These are phyloP conservation scores for Nicotiana otophora DNA, from an alignment of 257 asterid genomes.

Conservation along the genomic window DNA sequence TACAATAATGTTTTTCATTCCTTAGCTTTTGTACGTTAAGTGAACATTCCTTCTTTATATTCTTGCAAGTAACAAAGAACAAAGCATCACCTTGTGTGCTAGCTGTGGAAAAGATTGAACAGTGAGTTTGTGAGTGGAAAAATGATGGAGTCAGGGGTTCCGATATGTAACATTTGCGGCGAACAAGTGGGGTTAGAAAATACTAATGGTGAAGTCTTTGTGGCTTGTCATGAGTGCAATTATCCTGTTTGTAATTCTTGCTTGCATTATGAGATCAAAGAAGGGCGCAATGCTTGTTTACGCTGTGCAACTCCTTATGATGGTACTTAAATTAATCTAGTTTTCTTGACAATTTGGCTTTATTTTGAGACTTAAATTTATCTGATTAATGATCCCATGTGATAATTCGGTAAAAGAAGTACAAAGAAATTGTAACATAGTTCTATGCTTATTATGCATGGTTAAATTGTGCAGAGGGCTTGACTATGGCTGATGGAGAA, in stretches of 20 bases:
- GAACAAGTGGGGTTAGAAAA: conserved; percentile 46
- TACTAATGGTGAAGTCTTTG: conserved; percentile 57
- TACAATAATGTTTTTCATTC: conserved; percentile 25
- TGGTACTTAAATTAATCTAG: conserved; percentile 27
- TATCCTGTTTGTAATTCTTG: conserved; percentile 70
- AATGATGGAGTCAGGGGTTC: conserved; percentile 85
- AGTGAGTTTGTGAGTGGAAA: conserved; percentile 12
- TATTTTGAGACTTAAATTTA: background rate
- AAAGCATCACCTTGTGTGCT: conserved; percentile 6
- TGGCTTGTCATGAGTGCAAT: conserved; percentile 75
- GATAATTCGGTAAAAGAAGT: background rate
- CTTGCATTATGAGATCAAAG: conserved; percentile 61
- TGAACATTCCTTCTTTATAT: background rate
- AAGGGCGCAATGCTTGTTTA: conserved; percentile 57
- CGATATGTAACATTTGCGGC: conserved; percentile 74
- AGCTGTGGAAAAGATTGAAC: background rate
- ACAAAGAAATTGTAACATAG: background rate
- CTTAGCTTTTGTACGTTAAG: background rate
- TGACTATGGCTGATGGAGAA: conserved; percentile 18
- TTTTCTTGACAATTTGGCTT: background rate
- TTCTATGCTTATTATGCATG: background rate
- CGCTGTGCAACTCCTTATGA: conserved; percentile 61
- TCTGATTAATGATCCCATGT: background rate
- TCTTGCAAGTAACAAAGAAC: conserved; percentile 16
- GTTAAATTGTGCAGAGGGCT: conserved; percentile 27